Conservation (phyloP, 345 rosid genomes). For the Eucalyptus coolabah region DNA sequence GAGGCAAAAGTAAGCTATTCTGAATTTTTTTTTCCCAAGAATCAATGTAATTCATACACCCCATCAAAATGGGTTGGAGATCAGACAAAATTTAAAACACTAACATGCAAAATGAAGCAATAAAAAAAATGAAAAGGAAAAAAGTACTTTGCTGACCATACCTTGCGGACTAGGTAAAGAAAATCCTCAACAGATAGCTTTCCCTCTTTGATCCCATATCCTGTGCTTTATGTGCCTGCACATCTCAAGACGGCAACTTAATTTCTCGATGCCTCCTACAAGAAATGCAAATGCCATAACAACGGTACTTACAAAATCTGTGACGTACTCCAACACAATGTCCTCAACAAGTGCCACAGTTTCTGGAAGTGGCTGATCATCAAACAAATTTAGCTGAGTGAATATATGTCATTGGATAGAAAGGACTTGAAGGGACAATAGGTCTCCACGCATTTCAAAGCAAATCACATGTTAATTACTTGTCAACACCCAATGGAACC, state of each 20-base stretch:
- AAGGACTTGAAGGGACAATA: neutral
- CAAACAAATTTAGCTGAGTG: neutral
- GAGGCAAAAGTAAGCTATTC: neutral
- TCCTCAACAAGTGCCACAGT: constrained; percentile 89
- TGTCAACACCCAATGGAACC: neutral
- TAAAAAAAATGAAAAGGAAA: neutral
- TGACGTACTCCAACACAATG: constrained; percentile 84
- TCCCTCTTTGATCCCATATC: constrained; percentile 76
- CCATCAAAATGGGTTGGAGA: neutral
- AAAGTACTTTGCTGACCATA: neutral
- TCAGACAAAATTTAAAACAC: neutral
- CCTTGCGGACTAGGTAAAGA: constrained; percentile 81
- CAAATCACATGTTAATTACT: neutral
- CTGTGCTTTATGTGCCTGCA: constrained; percentile 82
- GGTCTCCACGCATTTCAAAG: neutral
- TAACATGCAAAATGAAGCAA: neutral
- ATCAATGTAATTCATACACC: neutral
- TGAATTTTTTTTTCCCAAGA: neutral
- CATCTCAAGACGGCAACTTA: neutral
- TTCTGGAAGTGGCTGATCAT: constrained; percentile 81
- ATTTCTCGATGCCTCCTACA: neutral
- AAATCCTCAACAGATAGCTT: constrained; percentile 82
- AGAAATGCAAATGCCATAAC: neutral
- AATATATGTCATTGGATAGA: neutral
- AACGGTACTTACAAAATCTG: constrained; percentile 58